Conservation (phyloP, 1,139 yeast genomes). For the Kazachstania sp. region DNA sequence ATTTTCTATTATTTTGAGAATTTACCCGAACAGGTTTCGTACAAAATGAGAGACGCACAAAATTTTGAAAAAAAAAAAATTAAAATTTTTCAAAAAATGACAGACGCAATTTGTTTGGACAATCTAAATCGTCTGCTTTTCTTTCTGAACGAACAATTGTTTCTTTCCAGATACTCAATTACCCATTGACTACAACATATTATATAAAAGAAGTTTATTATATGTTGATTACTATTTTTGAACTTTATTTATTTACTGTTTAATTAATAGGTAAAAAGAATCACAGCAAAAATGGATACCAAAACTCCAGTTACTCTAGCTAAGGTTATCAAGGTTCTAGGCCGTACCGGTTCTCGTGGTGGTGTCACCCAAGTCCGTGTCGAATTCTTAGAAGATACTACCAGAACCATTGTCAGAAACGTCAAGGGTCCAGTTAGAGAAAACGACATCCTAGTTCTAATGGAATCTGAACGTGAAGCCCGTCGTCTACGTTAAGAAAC, state of each 20-base stretch:
- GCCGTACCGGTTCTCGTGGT: slow-evolving; percentile 99
- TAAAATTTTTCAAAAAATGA: not conserved
- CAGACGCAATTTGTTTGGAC: not conserved
- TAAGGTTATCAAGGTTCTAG: slow-evolving; percentile 97
- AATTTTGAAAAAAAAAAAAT: slow-evolving; percentile 1
- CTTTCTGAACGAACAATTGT: not conserved
- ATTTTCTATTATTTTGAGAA: not conserved
- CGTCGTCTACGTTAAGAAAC: slow-evolving; percentile 45
- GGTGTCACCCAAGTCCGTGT: slow-evolving; percentile 99
- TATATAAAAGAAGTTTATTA: not conserved
- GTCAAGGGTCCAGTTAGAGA: slow-evolving; percentile 99
- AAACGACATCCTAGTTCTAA: slow-evolving; percentile 96
- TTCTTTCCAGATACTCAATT: not conserved
- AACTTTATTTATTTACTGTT: not conserved
- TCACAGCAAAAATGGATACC: slow-evolving; percentile 45
- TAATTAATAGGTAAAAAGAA: not conserved
- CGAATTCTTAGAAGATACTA: slow-evolving; percentile 95
- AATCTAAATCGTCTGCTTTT: not conserved
- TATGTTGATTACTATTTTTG: not conserved
- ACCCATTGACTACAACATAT: not conserved
- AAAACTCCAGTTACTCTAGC: slow-evolving; percentile 98
- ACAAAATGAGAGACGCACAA: slow-evolving; percentile 9
- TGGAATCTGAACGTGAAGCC: slow-evolving; percentile 99
- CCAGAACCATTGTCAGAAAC: slow-evolving; percentile 99
- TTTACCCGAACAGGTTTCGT: slow-evolving; percentile 3